phyloP scores from a whole-genome alignment of 2,329 filamentous ascomycete species.

The Aspergillus vadensis region DNA sequence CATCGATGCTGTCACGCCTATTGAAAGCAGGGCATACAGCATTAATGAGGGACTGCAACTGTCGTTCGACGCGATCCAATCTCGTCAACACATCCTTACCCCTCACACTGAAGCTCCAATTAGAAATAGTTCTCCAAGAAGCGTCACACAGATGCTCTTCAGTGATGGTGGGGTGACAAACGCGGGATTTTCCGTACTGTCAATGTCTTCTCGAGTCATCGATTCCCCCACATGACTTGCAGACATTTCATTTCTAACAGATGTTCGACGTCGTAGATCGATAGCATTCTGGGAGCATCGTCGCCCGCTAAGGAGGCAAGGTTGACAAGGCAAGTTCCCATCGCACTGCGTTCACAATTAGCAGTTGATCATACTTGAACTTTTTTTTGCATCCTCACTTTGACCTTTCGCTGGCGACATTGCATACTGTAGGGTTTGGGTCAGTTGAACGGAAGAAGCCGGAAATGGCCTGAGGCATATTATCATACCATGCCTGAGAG shows the following conservation, averaged over 20 bases:
- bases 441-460: not conserved
- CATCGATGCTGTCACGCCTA: not conserved
- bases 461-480: not conserved
- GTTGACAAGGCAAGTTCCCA: conserved; percentile 21
- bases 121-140: not conserved
- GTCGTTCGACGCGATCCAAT: not conserved
- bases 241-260: not conserved
- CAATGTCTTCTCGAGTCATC: not conserved
- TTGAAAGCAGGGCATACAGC: not conserved
- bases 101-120: not conserved
- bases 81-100: not conserved
- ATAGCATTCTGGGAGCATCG: conserved; percentile 11
- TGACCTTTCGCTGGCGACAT: conserved; percentile 24
- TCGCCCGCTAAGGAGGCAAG: conserved; percentile 15
- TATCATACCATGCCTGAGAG: conserved; percentile 25
- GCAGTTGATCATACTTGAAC: not conserved
- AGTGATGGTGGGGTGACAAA: not conserved
- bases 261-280: conserved; percentile 12
- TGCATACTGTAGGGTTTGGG: conserved; percentile 12
- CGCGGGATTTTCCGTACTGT: not conserved
- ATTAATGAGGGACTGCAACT: not conserved
- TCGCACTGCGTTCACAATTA: conserved; percentile 19
- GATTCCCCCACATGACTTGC: too few species aligned
- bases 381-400: conserved; percentile 10
- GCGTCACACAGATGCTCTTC: not conserved